These are phyloP conservation scores for Epichloe uncinata DNA, from an alignment of 2,329 filamentous ascomycete genomes.

Conservation along the genomic window DNA sequence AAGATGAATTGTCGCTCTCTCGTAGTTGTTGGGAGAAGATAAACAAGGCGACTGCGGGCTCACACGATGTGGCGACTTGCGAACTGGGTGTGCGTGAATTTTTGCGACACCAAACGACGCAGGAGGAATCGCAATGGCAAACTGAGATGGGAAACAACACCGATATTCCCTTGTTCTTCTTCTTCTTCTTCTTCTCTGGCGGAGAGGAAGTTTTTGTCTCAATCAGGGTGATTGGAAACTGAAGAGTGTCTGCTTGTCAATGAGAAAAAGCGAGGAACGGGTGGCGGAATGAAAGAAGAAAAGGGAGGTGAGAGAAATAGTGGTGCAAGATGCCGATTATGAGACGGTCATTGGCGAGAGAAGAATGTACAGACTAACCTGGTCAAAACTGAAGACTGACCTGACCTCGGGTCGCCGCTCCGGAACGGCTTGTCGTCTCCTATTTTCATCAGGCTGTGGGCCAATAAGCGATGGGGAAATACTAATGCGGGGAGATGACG, in stretches of 20 bases:
- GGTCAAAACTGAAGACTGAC: background rate
- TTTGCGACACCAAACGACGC: background rate
- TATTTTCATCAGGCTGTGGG: background rate
- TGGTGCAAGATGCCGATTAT: background rate
- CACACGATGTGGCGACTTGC: background rate
- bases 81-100: too few relatives aligned
- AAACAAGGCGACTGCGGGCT: background rate
- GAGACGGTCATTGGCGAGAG: background rate
- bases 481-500: constrained; percentile 11
- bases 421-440: background rate
- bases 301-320: background rate
- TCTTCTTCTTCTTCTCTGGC: too few relatives aligned
- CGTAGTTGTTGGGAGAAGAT: background rate
- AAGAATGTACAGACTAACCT: background rate
- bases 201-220: background rate
- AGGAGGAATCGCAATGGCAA: background rate
- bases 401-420: background rate
- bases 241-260: background rate
- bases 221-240: background rate
- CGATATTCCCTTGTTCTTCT: too few relatives aligned
- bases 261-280: background rate
- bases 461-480: constrained; percentile 17
- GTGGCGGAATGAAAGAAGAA: background rate
- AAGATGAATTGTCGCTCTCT: too few relatives aligned
- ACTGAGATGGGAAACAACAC: too few relatives aligned